Evolutionary conservation across 257 asterid species (phyloP).

Genomic region (Cruciata laevipes): DNA sequence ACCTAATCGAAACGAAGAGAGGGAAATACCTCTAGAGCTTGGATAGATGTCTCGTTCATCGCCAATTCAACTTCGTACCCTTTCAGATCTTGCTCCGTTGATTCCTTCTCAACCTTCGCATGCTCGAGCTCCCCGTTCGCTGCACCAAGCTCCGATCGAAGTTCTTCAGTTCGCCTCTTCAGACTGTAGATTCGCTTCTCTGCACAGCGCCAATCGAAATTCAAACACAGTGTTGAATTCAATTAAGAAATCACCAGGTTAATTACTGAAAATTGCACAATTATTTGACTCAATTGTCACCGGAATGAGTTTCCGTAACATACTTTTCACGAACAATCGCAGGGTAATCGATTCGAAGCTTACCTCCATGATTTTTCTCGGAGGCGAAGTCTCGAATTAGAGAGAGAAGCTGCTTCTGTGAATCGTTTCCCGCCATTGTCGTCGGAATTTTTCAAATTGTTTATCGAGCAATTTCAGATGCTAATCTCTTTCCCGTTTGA

Average conservation of each 20-base stretch:
- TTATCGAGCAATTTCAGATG: background rate
- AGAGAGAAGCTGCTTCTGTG: conserved; percentile 51
- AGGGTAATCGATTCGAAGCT: background rate
- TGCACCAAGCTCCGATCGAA: conserved; percentile 40
- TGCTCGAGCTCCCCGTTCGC: conserved; percentile 48
- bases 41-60: conserved; percentile 51
- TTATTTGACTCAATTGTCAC: background rate
- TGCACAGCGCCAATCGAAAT: conserved; percentile 15
- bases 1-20: background rate
- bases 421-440: conserved; percentile 76
- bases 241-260: background rate
- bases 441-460: background rate
- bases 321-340: background rate
- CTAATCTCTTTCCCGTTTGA: background rate
- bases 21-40: conserved; percentile 49
- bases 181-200: conserved; percentile 50
- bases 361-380: conserved; percentile 82
- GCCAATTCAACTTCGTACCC: conserved; percentile 67
- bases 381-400: conserved; percentile 60
- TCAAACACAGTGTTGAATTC: background rate
- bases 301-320: background rate
- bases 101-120: conserved; percentile 57
- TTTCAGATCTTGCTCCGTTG: conserved; percentile 57
- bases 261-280: background rate
- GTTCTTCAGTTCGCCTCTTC: conserved; percentile 58